A percentile compares a stretch with the other conserved stretches of the same genome.
phyloP scores from a whole-genome alignment of 2,329 filamentous ascomycete genomes.

The Scolecobasidium constrictum region DNA sequence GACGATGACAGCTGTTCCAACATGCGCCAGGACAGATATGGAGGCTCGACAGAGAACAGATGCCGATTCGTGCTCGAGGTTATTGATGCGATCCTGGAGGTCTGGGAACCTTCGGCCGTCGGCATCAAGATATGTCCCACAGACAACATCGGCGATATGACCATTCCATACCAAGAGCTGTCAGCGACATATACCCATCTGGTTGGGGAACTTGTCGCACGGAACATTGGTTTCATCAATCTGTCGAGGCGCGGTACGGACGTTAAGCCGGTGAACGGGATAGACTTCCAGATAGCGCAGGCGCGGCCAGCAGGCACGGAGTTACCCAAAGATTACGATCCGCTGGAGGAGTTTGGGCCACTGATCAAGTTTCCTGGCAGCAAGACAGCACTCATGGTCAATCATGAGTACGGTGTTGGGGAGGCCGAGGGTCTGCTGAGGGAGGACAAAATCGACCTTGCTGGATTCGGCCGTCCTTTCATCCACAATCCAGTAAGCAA shows the following conservation, averaged over 20 bases:
- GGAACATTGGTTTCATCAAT: not conserved
- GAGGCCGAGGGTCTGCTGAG: constrained; percentile 15
- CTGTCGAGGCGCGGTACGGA: not conserved
- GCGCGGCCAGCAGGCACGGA: constrained; percentile 9
- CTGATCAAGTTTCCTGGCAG: constrained; percentile 19
- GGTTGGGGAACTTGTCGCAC: constrained; percentile 8
- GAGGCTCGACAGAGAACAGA: constrained; percentile 20
- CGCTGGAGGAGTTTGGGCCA: constrained; percentile 15
- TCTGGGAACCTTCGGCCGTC: constrained; percentile 15
- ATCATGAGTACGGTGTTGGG: constrained; percentile 16
- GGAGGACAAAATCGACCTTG: constrained; percentile 15
- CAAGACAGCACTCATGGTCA: constrained; percentile 17
- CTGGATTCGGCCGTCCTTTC: constrained; percentile 16
- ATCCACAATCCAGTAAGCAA: constrained; percentile 16
- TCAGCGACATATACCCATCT: constrained; percentile 11
- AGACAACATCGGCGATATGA: constrained; percentile 14
- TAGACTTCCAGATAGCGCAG: not conserved
- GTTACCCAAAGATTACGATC: constrained; percentile 14
- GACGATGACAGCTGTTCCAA: constrained; percentile 14
- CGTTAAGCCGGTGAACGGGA: not conserved
- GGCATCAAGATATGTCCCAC: constrained; percentile 20
- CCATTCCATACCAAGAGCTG: constrained; percentile 9
- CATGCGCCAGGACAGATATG: constrained; percentile 20
- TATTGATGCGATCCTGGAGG: constrained; percentile 17
- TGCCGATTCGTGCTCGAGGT: constrained; percentile 22